These are phyloP conservation scores for Phoma sp. DNA, from an alignment of 2,329 filamentous ascomycete genomes.

Conservation along the genomic window DNA sequence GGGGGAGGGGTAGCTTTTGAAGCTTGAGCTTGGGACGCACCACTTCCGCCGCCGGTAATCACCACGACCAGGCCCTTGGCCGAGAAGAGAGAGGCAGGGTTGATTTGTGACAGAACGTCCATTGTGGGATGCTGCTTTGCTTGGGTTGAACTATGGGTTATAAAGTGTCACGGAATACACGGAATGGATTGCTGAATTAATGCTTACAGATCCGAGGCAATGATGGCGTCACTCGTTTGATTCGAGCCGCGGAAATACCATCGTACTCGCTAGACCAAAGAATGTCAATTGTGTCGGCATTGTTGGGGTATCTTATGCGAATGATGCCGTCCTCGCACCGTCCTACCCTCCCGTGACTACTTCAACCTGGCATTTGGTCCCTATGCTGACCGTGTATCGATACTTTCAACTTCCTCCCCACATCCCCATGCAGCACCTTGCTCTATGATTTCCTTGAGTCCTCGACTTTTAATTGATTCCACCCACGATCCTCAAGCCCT, in stretches of 20 bases:
- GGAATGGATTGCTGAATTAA: constrained; percentile 15
- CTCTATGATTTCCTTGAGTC: not conserved
- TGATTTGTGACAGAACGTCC: constrained; percentile 45
- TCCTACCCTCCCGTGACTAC: not conserved
- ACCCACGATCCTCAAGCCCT: constrained; percentile 73
- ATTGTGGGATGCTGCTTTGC: constrained; percentile 29
- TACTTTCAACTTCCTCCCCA: too few relatives aligned
- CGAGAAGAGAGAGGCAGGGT: constrained; percentile 48
- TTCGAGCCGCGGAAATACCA: constrained; percentile 1
- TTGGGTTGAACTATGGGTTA: not conserved
- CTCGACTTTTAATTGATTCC: constrained; percentile 28
- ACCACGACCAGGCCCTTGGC: constrained; percentile 51
- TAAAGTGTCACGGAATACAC: not conserved
- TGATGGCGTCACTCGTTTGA: constrained; percentile 8
- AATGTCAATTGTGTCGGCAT: constrained; percentile 5
- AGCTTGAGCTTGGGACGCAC: constrained; percentile 36
- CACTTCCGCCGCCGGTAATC: constrained; percentile 53
- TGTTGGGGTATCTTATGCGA: constrained; percentile 16
- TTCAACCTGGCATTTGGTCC: not conserved
- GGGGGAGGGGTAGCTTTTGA: constrained; percentile 39
- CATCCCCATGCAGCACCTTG: too few relatives aligned
- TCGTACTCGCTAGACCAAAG: not conserved
- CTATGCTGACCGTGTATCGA: too few relatives aligned
- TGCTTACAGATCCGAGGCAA: constrained; percentile 16
- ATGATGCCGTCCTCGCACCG: not conserved